These are phyloP conservation scores for Mycena amicta DNA, from an alignment of 768 basidiomycete genomes.

Conservation along the genomic window DNA sequence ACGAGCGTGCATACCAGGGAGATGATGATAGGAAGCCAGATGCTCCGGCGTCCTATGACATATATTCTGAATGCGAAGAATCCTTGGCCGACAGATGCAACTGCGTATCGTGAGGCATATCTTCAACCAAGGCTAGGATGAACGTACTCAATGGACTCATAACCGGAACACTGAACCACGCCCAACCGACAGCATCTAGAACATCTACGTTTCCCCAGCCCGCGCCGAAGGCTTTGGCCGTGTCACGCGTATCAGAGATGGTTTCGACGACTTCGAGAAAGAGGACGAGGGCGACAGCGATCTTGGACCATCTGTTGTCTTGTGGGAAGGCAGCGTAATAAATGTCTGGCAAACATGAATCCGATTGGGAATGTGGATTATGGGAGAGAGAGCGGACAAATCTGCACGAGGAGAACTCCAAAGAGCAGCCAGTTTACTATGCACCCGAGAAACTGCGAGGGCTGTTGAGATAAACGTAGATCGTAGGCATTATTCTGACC, in stretches of 20 bases:
- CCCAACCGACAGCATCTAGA: constrained; percentile 12
- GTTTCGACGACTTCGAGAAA: neutral
- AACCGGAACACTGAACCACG: constrained; percentile 22
- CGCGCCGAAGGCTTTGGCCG: constrained; percentile 10
- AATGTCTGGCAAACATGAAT: neutral
- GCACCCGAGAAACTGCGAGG: neutral
- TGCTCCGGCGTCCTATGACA: constrained; percentile 3
- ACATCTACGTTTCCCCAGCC: constrained; percentile 17
- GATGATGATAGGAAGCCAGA: constrained; percentile 13
- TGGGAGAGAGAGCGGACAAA: neutral
- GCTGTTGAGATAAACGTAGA: neutral
- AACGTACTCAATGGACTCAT: constrained; percentile 13
- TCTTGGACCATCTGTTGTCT: neutral
- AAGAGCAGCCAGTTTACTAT: neutral
- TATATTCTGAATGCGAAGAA: constrained; percentile 23
- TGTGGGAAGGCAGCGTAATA: neutral
- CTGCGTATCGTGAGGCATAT: constrained; percentile 4
- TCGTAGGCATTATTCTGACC: neutral
- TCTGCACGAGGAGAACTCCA: neutral
- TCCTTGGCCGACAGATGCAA: constrained; percentile 16
- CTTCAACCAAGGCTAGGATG: no score
- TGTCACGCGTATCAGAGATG: neutral
- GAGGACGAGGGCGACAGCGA: neutral
- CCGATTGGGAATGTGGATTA: neutral
- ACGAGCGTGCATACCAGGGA: neutral